Base-by-base conservation (phyloP, 2,329 filamentous ascomycete species). In the Penicillium capsulatum region DNA sequence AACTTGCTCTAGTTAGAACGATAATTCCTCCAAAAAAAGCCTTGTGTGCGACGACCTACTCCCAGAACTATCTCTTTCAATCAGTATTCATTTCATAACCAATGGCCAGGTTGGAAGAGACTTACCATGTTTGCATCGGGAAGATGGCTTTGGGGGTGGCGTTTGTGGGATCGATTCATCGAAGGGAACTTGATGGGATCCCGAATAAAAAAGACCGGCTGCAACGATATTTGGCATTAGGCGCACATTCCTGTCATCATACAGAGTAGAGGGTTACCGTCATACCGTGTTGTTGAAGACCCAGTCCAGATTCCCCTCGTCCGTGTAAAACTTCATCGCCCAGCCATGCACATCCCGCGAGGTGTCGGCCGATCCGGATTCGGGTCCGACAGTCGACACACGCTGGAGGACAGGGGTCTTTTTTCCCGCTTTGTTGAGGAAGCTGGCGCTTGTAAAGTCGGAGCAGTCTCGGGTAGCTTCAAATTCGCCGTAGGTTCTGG, bases 151-250 rank as follows among this genome's bases (percentile, higher is more conserved):
- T 29, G 40, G 6, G 55, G 55, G 48, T 86, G 65, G 14, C 81
- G 70, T 70, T 85, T 86, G 57, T 85, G 81, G 0, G 80, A 83
- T 51, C 84, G 79, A 34, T 84, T 84, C 54, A 84, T 77, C 46
- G 80, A 72, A 8, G 82, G 81, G 52, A 84, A 86, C 63, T 86
- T 85, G 45, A 80, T 76, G 0, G 82, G 79, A 47, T 86, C 83
- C 4, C 70, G 60, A 30, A 86, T 57, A 60, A 87, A 86, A 68
- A 86, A 86, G 1, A 84, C 77, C 0, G 83, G 82, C 54, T 62
- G n/a, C 2, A 15, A 7, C 5, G 6, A 3, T 14, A 17, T 39
- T 10, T 31, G 32, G 10, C 14, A 3, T 31, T 27, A 17, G 2
- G 7, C 1, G 9, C 4, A n/a, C 15, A 11, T 8, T 8, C 17